phyloP scores from a whole-genome alignment of 495 filamentous ascomycete genomes.

The Haplographium delicatum region DNA sequence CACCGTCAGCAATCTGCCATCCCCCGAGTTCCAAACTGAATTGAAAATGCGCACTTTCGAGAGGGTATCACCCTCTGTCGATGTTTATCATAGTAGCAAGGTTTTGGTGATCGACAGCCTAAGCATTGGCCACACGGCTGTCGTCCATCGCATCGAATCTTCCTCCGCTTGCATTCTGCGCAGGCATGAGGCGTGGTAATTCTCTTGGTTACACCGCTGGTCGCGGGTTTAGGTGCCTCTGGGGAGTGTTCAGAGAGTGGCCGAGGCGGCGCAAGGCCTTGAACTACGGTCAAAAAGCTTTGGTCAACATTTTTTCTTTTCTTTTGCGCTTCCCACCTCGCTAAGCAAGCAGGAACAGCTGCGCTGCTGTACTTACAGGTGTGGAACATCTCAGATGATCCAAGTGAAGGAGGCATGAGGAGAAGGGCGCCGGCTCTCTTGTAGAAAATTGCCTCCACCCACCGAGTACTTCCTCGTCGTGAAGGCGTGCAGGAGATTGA shows the following conservation, averaged over 20 bases:
- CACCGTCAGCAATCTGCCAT: conserved; percentile 11
- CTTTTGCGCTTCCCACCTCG: too few relatives aligned
- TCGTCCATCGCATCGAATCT: conserved; percentile 55
- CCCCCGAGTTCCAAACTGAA: not conserved
- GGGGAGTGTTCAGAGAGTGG: conserved; percentile 19
- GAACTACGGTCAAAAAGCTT: conserved; percentile 11
- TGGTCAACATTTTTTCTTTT: conserved; percentile 5
- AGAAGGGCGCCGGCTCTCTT: not conserved
- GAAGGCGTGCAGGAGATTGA: not conserved
- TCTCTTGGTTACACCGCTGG: conserved; percentile 32
- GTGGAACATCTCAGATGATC: conserved; percentile 25
- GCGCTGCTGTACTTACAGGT: conserved; percentile 18
- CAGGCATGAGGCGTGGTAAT: conserved; percentile 55
- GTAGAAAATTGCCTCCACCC: not conserved
- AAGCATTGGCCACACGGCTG: conserved; percentile 55
- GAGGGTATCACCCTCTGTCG: conserved; percentile 53
- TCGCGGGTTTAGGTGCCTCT: conserved; percentile 21
- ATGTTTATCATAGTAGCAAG: conserved; percentile 57
- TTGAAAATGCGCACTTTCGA: conserved; percentile 35
- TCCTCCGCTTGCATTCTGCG: conserved; percentile 54
- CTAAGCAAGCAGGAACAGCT: not conserved
- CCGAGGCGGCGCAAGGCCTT: conserved; percentile 20
- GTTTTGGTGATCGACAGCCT: conserved; percentile 50
- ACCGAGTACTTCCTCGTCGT: not conserved
- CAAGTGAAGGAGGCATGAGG: conserved; percentile 24